Evolutionary conservation across 768 basidiomycete genomes (phyloP), one percentile per base, ranked within the genome.

Genomic region (Psilocybe azurescens): DNA sequence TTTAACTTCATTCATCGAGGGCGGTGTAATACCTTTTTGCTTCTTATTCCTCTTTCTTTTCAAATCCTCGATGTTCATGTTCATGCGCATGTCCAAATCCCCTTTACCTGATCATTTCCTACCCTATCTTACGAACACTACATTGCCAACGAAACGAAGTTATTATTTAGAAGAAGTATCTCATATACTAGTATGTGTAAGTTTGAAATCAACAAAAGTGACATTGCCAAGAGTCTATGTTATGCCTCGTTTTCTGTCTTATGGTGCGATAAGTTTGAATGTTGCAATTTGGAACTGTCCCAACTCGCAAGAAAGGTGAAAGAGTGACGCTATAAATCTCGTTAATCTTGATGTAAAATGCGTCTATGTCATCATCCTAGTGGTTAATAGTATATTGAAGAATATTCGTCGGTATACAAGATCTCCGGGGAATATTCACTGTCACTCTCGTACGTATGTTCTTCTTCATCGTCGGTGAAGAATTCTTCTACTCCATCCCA

Each of bases 401-500:
- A 24, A 24, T 24, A 24, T 24, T 24, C 24, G 2, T 24, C 24
- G 24, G 24, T 24, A 24, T 24, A 24, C 24, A 24, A 24, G 24
- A 24, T 24, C 24, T 36, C 33, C 33, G 33, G 11, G 33, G 33
- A 36, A 7, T 6, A 3, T 36, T 36, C 33, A 36, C 11, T 11
- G 33, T 36, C 33, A 36, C 11, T 11, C 11, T 36, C 33, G 33
- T 36, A 24, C 24, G 24, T 24, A 24, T 24, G 24, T 24, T 24
- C 24, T 20, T 20, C 72, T 28, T 56, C 53, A 28, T 64, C 58
- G 30, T 68, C 67, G 28, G 60, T 67, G 56, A 65, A 66, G 3
- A 69, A 72, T 8, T 56, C 61, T 32, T 73, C 74, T 18, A 71
- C 18, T 13, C 58, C 70, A 60, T 80, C 79, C 79, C 79, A 80